Conservation (phyloP, 306 rosid genomes). For the Comarum palustre region DNA sequence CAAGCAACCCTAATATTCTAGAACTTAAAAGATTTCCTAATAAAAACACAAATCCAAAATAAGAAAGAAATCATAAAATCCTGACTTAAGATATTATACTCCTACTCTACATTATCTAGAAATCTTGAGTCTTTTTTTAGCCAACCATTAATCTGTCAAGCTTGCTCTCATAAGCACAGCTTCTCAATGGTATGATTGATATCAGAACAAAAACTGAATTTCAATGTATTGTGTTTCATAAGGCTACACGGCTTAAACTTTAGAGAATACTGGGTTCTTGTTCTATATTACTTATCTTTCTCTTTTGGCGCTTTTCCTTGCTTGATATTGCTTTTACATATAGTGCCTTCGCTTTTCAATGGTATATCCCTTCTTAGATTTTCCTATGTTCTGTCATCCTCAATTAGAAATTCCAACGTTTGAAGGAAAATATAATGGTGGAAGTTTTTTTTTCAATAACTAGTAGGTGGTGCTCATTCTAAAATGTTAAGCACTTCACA, state of each 20-base stretch:
- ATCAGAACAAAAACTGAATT: not conserved
- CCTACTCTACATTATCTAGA: too few species aligned
- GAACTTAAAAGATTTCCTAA: too few species aligned
- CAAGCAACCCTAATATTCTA: too few species aligned
- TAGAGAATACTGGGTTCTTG: not conserved
- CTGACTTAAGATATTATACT: too few species aligned
- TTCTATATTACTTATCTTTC: not conserved
- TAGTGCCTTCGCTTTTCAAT: not conserved
- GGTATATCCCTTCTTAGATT: not conserved
- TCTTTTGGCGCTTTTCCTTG: not conserved
- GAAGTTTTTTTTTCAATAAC: not conserved
- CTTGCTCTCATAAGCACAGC: not conserved
- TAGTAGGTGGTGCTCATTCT: not conserved
- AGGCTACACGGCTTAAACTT: not conserved
- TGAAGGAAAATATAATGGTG: not conserved
- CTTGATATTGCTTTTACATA: not conserved
- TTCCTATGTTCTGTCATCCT: not conserved
- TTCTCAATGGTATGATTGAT: slow-evolving; percentile 1
- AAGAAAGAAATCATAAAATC: too few species aligned
- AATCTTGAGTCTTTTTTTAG: not conserved
- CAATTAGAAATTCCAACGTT: not conserved
- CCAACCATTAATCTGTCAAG: not conserved
- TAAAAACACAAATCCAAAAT: too few species aligned
- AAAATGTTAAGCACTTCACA: not conserved
- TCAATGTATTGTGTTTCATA: not conserved